These are phyloP conservation scores for Alternaria novae-zelandiae DNA, from an alignment of 2,329 filamentous ascomycete genomes.

Conservation along the genomic window DNA sequence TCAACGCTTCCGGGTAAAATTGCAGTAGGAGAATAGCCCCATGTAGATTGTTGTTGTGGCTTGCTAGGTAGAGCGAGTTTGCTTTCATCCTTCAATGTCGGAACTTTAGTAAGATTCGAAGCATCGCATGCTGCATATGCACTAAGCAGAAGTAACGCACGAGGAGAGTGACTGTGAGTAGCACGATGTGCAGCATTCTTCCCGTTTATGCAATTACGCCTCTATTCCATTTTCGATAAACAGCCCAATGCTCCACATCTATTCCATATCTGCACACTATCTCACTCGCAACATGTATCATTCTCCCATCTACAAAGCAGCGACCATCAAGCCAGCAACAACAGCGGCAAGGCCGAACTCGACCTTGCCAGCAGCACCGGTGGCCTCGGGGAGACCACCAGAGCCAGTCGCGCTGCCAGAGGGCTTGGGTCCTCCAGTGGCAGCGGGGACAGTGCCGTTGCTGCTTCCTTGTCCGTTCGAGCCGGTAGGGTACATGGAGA, in stretches of 20 bases:
- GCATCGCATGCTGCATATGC: not conserved
- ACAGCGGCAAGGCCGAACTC: conserved; percentile 33
- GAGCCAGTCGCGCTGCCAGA: conserved; percentile 11
- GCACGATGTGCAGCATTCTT: not conserved
- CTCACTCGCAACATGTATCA: not conserved
- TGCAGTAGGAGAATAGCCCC: not conserved
- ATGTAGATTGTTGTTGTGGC: not conserved
- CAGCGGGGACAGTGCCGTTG: conserved; percentile 11
- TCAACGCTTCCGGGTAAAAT: not conserved
- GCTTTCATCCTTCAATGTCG: not conserved
- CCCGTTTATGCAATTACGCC: not conserved
- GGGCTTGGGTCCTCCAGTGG: conserved; percentile 12
- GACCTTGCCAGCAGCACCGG: conserved; percentile 30
- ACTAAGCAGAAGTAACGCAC: not conserved
- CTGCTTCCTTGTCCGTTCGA: not conserved
- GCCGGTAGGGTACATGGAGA: conserved; percentile 13
- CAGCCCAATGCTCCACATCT: not conserved
- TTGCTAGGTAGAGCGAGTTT: not conserved
- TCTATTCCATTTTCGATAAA: not conserved
- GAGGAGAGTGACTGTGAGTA: not conserved
- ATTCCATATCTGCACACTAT: not conserved
- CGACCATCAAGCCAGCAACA: conserved; percentile 32
- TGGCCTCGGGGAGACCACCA: conserved; percentile 14
- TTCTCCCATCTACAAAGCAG: conserved; percentile 29
- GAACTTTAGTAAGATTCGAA: not conserved